A percentile compares a stretch with the other conserved stretches of the same genome.
phyloP scores from a whole-genome alignment of 2,329 filamentous ascomycete species.

The Albophoma yamanashiensis region DNA sequence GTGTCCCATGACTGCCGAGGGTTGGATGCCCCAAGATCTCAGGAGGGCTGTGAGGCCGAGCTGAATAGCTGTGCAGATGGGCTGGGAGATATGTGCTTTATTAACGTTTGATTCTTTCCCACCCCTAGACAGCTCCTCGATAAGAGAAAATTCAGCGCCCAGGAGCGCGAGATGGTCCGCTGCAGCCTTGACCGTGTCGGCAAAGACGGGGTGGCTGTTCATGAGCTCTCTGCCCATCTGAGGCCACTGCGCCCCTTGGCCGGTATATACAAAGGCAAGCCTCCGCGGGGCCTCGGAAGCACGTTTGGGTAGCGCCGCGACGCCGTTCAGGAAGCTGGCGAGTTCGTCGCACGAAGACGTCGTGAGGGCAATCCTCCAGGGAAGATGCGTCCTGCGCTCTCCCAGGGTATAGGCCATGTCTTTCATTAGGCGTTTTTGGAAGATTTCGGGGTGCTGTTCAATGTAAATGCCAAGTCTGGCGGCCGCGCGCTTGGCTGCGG shows the following conservation, averaged over 20 bases:
- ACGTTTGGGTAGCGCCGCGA: slow-evolving; percentile 6
- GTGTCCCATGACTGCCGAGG: slow-evolving; percentile 30
- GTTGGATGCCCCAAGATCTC: slow-evolving; percentile 28
- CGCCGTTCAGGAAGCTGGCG: slow-evolving; percentile 29
- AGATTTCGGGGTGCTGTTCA: slow-evolving; percentile 30
- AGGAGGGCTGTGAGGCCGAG: slow-evolving; percentile 34
- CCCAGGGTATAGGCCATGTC: slow-evolving; percentile 38
- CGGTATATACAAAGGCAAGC: slow-evolving; percentile 25
- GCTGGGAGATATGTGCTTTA: slow-evolving; percentile 31
- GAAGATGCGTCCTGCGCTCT: slow-evolving; percentile 30
- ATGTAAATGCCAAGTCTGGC: slow-evolving; percentile 24
- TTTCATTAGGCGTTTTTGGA: slow-evolving; percentile 29
- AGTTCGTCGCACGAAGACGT: slow-evolving; percentile 33
- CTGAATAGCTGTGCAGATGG: slow-evolving; percentile 35
- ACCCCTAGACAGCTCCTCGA: slow-evolving; percentile 25
- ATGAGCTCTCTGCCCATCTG: slow-evolving; percentile 27
- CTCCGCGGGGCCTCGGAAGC: slow-evolving; percentile 10
- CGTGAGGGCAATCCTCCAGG: slow-evolving; percentile 31
- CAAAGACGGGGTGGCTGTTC: slow-evolving; percentile 22
- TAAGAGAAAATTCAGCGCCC: slow-evolving; percentile 23
- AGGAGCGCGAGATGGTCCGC: slow-evolving; percentile 21
- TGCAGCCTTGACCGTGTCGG: slow-evolving; percentile 17
- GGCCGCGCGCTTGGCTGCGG: slow-evolving; percentile 17
- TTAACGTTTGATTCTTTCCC: slow-evolving; percentile 21
- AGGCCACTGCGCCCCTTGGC: slow-evolving; percentile 27